These are phyloP conservation scores for Amniculicola lignicola DNA, from an alignment of 495 filamentous ascomycete species.

Conservation along the genomic window DNA sequence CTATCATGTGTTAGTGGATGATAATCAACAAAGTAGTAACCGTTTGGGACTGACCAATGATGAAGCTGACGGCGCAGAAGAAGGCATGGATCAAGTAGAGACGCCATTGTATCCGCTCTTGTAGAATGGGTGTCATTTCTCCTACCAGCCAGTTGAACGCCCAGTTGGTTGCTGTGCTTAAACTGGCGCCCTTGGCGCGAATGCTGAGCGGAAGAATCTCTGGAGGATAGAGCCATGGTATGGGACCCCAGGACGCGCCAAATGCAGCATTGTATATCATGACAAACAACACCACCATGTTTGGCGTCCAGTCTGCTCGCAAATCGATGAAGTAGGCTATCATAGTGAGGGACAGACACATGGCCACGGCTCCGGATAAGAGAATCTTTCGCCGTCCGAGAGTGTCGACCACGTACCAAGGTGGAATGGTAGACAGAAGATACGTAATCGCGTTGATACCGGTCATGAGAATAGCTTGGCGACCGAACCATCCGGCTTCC, in stretches of 20 bases:
- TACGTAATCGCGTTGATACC: slow-evolving; percentile 95
- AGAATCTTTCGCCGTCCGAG: slow-evolving; percentile 90
- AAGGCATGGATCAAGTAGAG: slow-evolving; percentile 94
- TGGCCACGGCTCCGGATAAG: slow-evolving; percentile 83
- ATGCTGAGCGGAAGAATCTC: slow-evolving; percentile 97
- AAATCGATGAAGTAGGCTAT: slow-evolving; percentile 97
- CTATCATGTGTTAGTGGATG: slow-evolving; percentile 46
- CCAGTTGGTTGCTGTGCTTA: slow-evolving; percentile 97
- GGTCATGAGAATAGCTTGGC: slow-evolving; percentile 91
- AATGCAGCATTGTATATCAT: slow-evolving; percentile 99
- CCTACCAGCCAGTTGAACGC: slow-evolving; percentile 98
- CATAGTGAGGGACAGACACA: slow-evolving; percentile 83
- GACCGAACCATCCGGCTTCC: slow-evolving; percentile 87
- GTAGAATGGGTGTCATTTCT: slow-evolving; percentile 86
- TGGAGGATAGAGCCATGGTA: slow-evolving; percentile 96
- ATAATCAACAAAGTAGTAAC: background rate
- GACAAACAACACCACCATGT: slow-evolving; percentile 85
- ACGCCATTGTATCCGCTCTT: slow-evolving; percentile 86
- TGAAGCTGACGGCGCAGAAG: slow-evolving; percentile 93
- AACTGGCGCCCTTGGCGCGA: slow-evolving; percentile 91
- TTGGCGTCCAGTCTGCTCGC: slow-evolving; percentile 70
- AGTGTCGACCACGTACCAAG: slow-evolving; percentile 94
- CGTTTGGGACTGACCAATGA: slow-evolving; percentile 73
- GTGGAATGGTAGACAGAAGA: slow-evolving; percentile 83
- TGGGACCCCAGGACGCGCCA: slow-evolving; percentile 97